Evolutionary conservation across 768 basidiomycete species (phyloP), one percentile per base, ranked within the genome.

Genomic region (Leucocoprinus sp.): DNA sequence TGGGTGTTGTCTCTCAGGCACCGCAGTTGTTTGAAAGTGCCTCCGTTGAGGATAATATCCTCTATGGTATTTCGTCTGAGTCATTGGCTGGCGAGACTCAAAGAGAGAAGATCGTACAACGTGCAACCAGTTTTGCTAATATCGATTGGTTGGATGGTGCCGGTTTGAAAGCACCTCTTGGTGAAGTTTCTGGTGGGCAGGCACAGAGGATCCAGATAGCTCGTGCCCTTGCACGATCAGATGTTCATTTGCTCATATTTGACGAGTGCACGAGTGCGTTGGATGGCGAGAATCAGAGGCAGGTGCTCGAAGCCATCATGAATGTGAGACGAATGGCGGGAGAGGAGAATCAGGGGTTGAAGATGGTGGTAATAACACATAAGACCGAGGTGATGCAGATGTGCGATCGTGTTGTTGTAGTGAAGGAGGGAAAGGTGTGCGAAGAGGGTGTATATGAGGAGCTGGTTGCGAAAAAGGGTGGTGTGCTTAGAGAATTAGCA

Each of bases 251-350:
- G 11, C 69, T 96, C 37, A 80, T 97, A 27, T 67, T 97, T 43
- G 95, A 97, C 60, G 95, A 98, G 59, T 96, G 93, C 59, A 98
- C 95, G n/a, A 83, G 80, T 34, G 90, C 93, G 4, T 65, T 97
- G 48, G 93, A 98, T 59, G 69, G 76, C 1, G 78, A 79, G 55
- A 97, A 95, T 63, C 85, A 93, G 64, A 72, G 75, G 1, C 82
- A 76, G 14, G 84, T 98, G 12, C 64, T 97, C 55, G 81, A 89
- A 44, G 83, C 89, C 6, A 80, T 93, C 40, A 66, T 67, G 14
- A 40, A 12, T 33, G 46, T 43, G 3, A 31, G 34, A 11, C 18
- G 24, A 19, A 37, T 11, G n/a, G 26, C 23, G 5, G 35, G 23
- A 3, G 43, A 18, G 12, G 61, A 70, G n/a, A 78, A 79, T 17